Percentiles rank a stretch among this genome's conserved stretches.
These are phyloP conservation scores for Allantophomopsis cytisporea DNA, from an alignment of 2,329 filamentous ascomycete genomes.

Conservation along the genomic window DNA sequence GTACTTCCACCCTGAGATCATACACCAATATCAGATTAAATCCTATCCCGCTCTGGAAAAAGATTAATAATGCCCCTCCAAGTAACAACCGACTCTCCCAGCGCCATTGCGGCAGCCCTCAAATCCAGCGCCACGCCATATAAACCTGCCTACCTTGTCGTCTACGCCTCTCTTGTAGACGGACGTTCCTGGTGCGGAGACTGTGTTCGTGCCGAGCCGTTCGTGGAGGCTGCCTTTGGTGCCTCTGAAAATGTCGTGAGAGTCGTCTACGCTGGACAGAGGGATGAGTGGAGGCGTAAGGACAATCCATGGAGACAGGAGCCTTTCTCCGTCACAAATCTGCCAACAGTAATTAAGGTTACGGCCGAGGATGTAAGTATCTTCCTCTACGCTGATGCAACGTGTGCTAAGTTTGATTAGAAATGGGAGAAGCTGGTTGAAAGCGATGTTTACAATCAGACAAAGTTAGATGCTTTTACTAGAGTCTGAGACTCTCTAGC, in stretches of 20 bases:
- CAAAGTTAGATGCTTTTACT: no score
- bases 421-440: no score
- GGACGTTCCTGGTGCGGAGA: constrained; percentile 15
- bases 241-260: constrained; percentile 5
- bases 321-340: constrained; percentile 11
- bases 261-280: constrained; percentile 12
- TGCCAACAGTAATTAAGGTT: constrained; percentile 15
- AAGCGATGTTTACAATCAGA: no score
- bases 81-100: constrained; percentile 3
- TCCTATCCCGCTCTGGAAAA: no score
- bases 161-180: constrained; percentile 12
- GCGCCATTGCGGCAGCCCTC: constrained; percentile 7
- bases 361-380: constrained; percentile 1
- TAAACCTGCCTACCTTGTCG: constrained; percentile 10
- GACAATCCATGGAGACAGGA: constrained; percentile 12
- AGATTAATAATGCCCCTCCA: no score
- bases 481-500: no score
- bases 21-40: no score
- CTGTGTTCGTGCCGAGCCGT: constrained; percentile 12
- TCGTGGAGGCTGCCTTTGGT: constrained; percentile 11
- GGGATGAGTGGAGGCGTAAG: constrained; percentile 11
- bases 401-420: no score
- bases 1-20: no score
- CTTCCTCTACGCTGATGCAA: no score
- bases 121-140: constrained; percentile 2